phyloP scores from a whole-genome alignment of 164 flowering plant genomes.

The Dillenia turbinata region DNA sequence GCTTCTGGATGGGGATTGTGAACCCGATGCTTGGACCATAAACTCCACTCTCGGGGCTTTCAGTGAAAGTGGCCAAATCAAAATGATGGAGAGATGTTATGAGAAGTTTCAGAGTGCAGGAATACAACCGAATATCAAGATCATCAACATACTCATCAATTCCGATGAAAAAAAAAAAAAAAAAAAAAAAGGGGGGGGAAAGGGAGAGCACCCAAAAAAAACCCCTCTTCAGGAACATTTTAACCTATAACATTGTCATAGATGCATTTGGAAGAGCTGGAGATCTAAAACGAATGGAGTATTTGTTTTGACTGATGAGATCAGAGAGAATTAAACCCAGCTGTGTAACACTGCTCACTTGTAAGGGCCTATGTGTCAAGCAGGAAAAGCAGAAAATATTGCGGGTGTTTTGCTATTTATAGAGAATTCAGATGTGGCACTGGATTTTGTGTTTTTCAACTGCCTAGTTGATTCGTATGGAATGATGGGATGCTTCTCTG shows the following conservation, averaged over 20 bases:
- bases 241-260: slow-evolving; percentile 90
- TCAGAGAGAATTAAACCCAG: slow-evolving; percentile 86
- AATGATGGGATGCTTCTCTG: slow-evolving; percentile 66
- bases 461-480: slow-evolving; percentile 94
- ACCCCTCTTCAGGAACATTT: slow-evolving; percentile 84
- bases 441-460: slow-evolving; percentile 79
- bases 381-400: slow-evolving; percentile 61
- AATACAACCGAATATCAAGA: slow-evolving; percentile 73
- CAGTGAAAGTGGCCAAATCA: slow-evolving; percentile 86
- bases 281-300: slow-evolving; percentile 93
- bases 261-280: slow-evolving; percentile 97
- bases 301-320: slow-evolving; percentile 81
- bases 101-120: slow-evolving; percentile 91
- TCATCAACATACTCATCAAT: slow-evolving; percentile 90
- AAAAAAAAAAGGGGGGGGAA: slow-evolving; percentile 87
- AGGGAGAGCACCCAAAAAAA: slow-evolving; percentile 96
- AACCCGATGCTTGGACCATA: slow-evolving; percentile 98
- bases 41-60: slow-evolving; percentile 92
- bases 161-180: slow-evolving; percentile 81
- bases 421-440: slow-evolving; percentile 72
- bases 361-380: slow-evolving; percentile 80
- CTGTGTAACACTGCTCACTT: slow-evolving; percentile 85
- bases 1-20: slow-evolving; percentile 53
- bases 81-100: slow-evolving; percentile 92
- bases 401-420: slow-evolving; percentile 56